Evolutionary conservation across 2,329 filamentous ascomycete species (phyloP), one percentile per base, ranked within the genome.

Genomic region (Didymella segeticola): DNA sequence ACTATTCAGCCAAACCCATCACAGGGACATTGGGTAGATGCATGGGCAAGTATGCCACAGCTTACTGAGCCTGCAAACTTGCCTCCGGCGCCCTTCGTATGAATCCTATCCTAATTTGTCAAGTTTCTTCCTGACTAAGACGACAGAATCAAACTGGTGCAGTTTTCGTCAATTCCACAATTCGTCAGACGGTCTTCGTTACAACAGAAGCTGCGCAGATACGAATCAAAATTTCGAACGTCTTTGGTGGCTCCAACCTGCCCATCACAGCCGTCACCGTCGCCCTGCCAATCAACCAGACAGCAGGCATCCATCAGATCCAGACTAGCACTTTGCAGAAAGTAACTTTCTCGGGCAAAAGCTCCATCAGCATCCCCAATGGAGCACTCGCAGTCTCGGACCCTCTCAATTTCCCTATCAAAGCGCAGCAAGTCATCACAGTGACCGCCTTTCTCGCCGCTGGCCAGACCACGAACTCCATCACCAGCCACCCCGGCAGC

Each of bases 41-140:
- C 82, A 2, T 89, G 86, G 86, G 82, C 83, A 0, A 78, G 84
- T 2, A 88, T 88, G 86, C 85, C 86, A 0, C 86, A 89, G 66
- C 73, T 87, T 36, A 84, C 84, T 1, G 86, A 89, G 63, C 80
- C 79, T 9, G 77, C 73, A 39, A 89, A 89, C 59, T 77, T 89
- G 17, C 86, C 86, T 9, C 82, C 82, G 0, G 68, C 79, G 2
- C 83, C 85, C 34, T 89, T 86, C 64, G 69, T 71, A 64, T 31
- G 63, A 50, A 14, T 14, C 12, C 5, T 20, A 7, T 6, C 22
- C 2, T 23, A 11, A 5, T 11, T 7, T 23, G 8, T 10, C 14
- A 37, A n/a, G 34, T n/a, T 15, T 12, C 6, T 4, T 11, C 3
- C 12, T 48, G 2, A 49, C 26, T 49, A 17, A 42, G 20, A 43